phyloP scores from a whole-genome alignment of 495 filamentous ascomycete species.

The Mytilinidion resinicola region DNA sequence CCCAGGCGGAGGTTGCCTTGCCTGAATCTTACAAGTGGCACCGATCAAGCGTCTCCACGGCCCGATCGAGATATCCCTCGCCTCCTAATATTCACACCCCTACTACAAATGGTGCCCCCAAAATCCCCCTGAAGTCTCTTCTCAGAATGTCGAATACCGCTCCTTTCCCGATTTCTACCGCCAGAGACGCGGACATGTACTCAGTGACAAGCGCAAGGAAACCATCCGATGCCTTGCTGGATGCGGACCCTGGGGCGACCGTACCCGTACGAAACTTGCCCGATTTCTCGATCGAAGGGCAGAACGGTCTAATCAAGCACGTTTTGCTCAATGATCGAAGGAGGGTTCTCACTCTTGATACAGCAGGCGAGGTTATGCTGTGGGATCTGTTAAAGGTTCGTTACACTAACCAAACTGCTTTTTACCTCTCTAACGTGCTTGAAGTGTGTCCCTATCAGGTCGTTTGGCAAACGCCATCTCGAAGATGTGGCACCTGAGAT shows the following conservation, averaged over 20 bases:
- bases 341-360: slow-evolving; percentile 84
- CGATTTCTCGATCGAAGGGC: slow-evolving; percentile 67
- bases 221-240: slow-evolving; percentile 32
- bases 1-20: slow-evolving; percentile 49
- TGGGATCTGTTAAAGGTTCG: slow-evolving; percentile 86
- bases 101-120: slow-evolving; percentile 39
- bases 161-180: slow-evolving; percentile 52
- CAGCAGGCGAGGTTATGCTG: slow-evolving; percentile 88
- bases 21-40: slow-evolving; percentile 34
- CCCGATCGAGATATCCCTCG: slow-evolving; percentile 22
- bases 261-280: slow-evolving; percentile 62
- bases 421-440: not conserved
- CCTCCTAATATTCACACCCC: slow-evolving; percentile 17
- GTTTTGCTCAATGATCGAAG: slow-evolving; percentile 85
- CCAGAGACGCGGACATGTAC: slow-evolving; percentile 47
- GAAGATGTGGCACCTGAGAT: slow-evolving; percentile 86
- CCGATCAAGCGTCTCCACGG: slow-evolving; percentile 30
- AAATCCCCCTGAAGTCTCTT: slow-evolving; percentile 69
- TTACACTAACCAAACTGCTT: not conserved
- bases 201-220: slow-evolving; percentile 49
- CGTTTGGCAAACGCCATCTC: slow-evolving; percentile 86
- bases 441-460: slow-evolving; percentile 75
- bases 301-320: slow-evolving; percentile 92
- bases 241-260: slow-evolving; percentile 8
- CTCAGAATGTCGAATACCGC: slow-evolving; percentile 80